Evolutionary conservation across 148 eudicot species (phyloP).

Genomic region (Rhododendron simsii): DNA sequence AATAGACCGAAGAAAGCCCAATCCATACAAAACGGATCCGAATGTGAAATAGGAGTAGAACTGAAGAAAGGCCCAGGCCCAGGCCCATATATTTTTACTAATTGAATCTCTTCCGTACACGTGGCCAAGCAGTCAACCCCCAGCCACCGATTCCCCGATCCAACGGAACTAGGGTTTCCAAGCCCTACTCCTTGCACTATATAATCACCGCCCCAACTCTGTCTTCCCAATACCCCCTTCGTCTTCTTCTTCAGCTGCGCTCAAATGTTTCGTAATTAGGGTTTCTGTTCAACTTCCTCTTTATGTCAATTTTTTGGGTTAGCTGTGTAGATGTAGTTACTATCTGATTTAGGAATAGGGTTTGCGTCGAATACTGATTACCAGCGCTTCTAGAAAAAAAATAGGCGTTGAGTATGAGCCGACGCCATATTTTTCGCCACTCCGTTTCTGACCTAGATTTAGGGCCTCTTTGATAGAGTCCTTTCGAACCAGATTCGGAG

Average conservation of each 20-base stretch:
- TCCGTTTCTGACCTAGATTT: background rate
- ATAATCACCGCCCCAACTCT: background rate
- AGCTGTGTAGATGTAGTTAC: background rate
- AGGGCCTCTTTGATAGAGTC: background rate
- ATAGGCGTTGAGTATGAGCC: constrained; percentile 15
- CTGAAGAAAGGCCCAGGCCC: background rate
- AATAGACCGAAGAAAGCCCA: background rate
- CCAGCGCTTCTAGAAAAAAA: background rate
- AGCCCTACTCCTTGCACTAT: background rate
- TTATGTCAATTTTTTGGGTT: background rate
- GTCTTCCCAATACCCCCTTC: background rate
- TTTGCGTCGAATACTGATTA: constrained; percentile 15
- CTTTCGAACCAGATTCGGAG: background rate
- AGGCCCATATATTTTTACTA: too few species aligned
- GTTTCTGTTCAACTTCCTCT: background rate
- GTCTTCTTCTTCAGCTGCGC: background rate
- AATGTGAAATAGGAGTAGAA: background rate
- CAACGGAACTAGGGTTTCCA: constrained; percentile 3
- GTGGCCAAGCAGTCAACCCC: background rate
- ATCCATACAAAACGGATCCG: background rate
- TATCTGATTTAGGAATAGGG: background rate
- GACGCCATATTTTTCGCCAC: constrained; percentile 9
- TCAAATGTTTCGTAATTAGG: background rate
- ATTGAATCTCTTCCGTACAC: background rate
- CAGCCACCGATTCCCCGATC: background rate